Base-by-base conservation (phyloP, 352 stramenopile species). In the Pythium folliculosum region DNA sequence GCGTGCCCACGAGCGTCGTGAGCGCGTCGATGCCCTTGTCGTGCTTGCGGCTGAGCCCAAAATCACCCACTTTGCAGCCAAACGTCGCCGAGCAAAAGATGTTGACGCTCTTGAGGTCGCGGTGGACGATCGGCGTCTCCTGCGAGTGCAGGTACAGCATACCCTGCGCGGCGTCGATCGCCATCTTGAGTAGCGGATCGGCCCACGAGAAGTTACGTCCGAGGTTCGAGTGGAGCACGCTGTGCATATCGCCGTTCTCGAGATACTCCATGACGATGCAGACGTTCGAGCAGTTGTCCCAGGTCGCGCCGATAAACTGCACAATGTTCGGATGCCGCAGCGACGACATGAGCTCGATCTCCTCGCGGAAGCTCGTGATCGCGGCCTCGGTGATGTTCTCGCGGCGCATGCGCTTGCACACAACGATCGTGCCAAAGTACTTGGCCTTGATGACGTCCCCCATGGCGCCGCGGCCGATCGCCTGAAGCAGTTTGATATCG, bases 181-280 rank as follows among this genome's bases (percentile, higher is more conserved):
- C 88, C 86, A 96, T 96, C 66, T 95, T 94, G 4, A 96, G 76
- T 54, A 96, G 54, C 21, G 88, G 88, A 62, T 96, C 88, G 30
- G 81, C 74, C 88, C 88, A 96, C 37, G 84, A 89, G 48, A 96
- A 95, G 60, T 82, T 85, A 35, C 86, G 83, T 12, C 86, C 86
- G n/a, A 94, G 75, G 16, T 72, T 81, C 38, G 85, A 92, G 68
- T 96, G 86, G 40, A 96, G 74, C 25, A 95, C 86, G 55, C 78
- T 84, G 69, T 96, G 88, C 82, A 96, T 89, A 60, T 96, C 88
- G 21, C 88, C 88, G 60, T 95, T 94, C 64, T 96, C 88, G n/a
- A 96, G 54, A 65, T 92, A 96, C 55, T 96, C 88, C 85, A 96
- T 94, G 27, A 96, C 82, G 56, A 96, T 94, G 44, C 88, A 96